Percentiles rank a stretch among this genome's conserved stretches.
These are phyloP conservation scores for Kappamyces sp. DNA, from an alignment of 192 early-diverging fungal species.

Conservation along the genomic window DNA sequence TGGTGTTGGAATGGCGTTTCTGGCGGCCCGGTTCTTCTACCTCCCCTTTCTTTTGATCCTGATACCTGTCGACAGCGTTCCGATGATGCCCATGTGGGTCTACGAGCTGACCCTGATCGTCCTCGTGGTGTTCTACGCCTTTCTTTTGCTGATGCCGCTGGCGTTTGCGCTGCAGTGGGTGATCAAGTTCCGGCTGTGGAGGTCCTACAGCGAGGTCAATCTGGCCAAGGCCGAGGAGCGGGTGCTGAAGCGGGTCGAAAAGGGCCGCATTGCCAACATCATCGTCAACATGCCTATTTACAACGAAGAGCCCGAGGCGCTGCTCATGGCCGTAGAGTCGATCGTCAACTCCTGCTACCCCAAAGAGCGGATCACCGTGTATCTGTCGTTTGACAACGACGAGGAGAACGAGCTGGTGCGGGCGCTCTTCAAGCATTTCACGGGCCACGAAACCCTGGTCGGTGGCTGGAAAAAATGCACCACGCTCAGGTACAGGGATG, in stretches of 20 bases:
- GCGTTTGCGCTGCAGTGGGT: constrained; percentile 11
- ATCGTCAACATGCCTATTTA: constrained; percentile 23
- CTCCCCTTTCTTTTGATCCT: constrained; percentile 11
- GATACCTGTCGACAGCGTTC: constrained; percentile 1
- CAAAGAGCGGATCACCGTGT: constrained; percentile 8
- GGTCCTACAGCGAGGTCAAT: neutral
- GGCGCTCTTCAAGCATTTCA: constrained; percentile 7
- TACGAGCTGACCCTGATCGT: neutral
- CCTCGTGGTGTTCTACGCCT: constrained; percentile 9
- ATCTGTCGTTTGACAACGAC: constrained; percentile 16
- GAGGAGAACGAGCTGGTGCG: constrained; percentile 6
- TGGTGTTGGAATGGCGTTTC: constrained; percentile 3
- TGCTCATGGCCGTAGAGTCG: constrained; percentile 17
- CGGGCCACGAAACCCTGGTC: neutral
- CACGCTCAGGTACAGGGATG: constrained; percentile 24
- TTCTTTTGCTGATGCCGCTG: constrained; percentile 8
- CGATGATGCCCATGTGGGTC: constrained; percentile 2
- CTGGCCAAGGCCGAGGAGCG: neutral
- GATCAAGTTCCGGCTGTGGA: constrained; percentile 17
- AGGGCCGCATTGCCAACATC: constrained; percentile 14
- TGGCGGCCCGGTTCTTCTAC: constrained; percentile 5
- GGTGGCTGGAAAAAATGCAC: constrained; percentile 10
- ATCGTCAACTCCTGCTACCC: constrained; percentile 14
- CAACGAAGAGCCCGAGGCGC: constrained; percentile 21
- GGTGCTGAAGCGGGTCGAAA: constrained; percentile 4